Percentiles rank a stretch among this genome's conserved stretches.
Evolutionary conservation across 345 rosid genomes (phyloP).

Genomic region (Corymbia maculata): DNA sequence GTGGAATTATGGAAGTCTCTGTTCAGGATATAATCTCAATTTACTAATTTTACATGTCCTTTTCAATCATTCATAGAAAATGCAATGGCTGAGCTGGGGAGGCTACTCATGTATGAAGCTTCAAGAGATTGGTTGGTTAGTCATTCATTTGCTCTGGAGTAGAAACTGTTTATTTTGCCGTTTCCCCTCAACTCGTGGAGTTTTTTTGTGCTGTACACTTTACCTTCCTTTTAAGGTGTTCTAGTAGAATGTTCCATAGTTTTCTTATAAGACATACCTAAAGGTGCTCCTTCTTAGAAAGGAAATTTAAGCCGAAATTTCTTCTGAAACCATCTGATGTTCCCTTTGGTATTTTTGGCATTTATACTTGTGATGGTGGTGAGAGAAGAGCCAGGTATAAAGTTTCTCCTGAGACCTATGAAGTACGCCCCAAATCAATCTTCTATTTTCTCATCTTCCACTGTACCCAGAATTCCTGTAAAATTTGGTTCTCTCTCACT

Average conservation of each 20-base stretch:
- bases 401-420: not conserved
- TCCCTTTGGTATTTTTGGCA: not conserved
- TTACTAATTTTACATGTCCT: not conserved
- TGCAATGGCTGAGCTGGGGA: constrained; percentile 91
- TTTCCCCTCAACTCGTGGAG: not conserved
- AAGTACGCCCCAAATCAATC: not conserved
- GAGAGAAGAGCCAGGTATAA: not conserved
- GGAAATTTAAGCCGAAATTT: not conserved
- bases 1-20: not conserved
- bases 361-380: not conserved
- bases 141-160: not conserved
- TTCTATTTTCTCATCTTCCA: not conserved
- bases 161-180: not conserved
- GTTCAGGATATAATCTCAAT: not conserved
- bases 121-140: constrained; percentile 91
- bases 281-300: not conserved
- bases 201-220: not conserved
- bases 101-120: constrained; percentile 86
- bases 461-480: no score
- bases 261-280: not conserved
- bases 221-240: not conserved
- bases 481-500: not conserved
- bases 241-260: not conserved
- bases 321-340: not conserved
- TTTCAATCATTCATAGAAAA: constrained; percentile 29